These are phyloP conservation scores for Fomes fomentarius DNA, from an alignment of 1,284 basidiomycete genomes.

Conservation along the genomic window DNA sequence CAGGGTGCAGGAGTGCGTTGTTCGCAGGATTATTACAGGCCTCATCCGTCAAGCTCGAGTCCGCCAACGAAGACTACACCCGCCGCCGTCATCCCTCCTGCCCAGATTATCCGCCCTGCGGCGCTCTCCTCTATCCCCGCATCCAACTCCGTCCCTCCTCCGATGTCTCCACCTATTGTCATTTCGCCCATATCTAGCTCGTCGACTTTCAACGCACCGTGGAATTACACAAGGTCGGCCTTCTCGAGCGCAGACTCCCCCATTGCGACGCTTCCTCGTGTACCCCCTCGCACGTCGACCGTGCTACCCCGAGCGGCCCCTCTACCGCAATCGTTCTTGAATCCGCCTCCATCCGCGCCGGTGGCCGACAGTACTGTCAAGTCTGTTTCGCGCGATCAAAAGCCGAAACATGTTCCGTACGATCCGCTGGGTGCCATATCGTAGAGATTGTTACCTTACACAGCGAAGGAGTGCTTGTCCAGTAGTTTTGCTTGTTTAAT, in stretches of 20 bases:
- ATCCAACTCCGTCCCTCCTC: slow-evolving; percentile 13
- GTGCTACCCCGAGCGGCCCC: slow-evolving; percentile 31
- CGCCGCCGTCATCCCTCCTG: not conserved
- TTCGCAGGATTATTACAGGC: slow-evolving; percentile 24
- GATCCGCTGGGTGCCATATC: slow-evolving; percentile 67
- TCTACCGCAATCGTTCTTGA: slow-evolving; percentile 20
- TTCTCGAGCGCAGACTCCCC: slow-evolving; percentile 43
- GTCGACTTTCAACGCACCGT: slow-evolving; percentile 38
- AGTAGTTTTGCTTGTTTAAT: too few species aligned
- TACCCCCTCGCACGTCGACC: slow-evolving; percentile 46
- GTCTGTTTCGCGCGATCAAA: slow-evolving; percentile 40
- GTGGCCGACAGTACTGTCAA: too few species aligned
- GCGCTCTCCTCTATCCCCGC: slow-evolving; percentile 13
- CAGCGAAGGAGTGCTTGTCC: too few species aligned
- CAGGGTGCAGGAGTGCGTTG: slow-evolving; percentile 17
- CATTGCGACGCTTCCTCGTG: slow-evolving; percentile 34
- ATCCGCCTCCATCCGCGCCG: slow-evolving; percentile 15
- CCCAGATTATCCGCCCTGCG: slow-evolving; percentile 1
- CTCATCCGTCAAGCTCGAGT: slow-evolving; percentile 13
- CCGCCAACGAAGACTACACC: slow-evolving; percentile 10
- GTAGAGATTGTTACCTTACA: too few species aligned
- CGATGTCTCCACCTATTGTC: slow-evolving; percentile 25
- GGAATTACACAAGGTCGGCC: slow-evolving; percentile 57
- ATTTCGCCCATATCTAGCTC: slow-evolving; percentile 5
- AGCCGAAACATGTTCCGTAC: slow-evolving; percentile 39